A percentile compares a stretch with the other conserved stretches of the same genome.
phyloP scores from a whole-genome alignment of 1,284 basidiomycete species.

The Trametes versicolor region DNA sequence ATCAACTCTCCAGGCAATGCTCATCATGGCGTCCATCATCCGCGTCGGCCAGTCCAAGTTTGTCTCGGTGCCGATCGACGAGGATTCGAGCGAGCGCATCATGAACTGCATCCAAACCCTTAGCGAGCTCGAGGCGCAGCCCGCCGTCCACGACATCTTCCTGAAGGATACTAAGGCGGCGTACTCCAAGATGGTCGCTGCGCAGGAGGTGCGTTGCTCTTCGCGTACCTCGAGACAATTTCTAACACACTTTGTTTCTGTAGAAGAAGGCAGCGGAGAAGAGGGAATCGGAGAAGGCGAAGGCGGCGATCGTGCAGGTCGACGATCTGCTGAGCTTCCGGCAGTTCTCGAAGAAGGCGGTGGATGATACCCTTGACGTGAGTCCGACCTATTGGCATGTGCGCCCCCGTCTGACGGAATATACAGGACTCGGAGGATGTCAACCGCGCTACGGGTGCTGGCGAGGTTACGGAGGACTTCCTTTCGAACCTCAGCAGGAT shows the following conservation, averaged over 20 bases:
- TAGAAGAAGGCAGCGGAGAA: slow-evolving; percentile 89
- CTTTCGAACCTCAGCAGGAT: slow-evolving; percentile 96
- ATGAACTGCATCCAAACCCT: slow-evolving; percentile 97
- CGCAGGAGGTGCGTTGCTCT: slow-evolving; percentile 76
- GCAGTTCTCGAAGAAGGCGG: slow-evolving; percentile 93
- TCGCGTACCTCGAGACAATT: not conserved
- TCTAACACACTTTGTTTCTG: not conserved
- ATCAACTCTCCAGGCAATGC: slow-evolving; percentile 75
- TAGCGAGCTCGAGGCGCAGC: slow-evolving; percentile 74
- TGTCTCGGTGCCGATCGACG: slow-evolving; percentile 93
- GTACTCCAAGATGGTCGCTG: slow-evolving; percentile 93
- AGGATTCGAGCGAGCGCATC: slow-evolving; percentile 97
- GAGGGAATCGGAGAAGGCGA: slow-evolving; percentile 83
- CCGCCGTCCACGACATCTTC: slow-evolving; percentile 86
- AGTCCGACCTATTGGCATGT: slow-evolving; percentile 43
- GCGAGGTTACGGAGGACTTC: slow-evolving; percentile 92
- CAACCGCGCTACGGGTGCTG: slow-evolving; percentile 88
- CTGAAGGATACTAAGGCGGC: slow-evolving; percentile 93
- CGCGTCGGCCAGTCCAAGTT: slow-evolving; percentile 98
- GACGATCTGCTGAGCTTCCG: slow-evolving; percentile 95
- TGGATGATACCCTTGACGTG: slow-evolving; percentile 85
- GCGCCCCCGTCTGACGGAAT: slow-evolving; percentile 9
- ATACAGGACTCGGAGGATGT: slow-evolving; percentile 90
- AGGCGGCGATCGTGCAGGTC: slow-evolving; percentile 84
- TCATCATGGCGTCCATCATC: slow-evolving; percentile 98